Base-by-base conservation (phyloP, 108 stramenopile species). In the Mediolabrus comicus region DNA sequence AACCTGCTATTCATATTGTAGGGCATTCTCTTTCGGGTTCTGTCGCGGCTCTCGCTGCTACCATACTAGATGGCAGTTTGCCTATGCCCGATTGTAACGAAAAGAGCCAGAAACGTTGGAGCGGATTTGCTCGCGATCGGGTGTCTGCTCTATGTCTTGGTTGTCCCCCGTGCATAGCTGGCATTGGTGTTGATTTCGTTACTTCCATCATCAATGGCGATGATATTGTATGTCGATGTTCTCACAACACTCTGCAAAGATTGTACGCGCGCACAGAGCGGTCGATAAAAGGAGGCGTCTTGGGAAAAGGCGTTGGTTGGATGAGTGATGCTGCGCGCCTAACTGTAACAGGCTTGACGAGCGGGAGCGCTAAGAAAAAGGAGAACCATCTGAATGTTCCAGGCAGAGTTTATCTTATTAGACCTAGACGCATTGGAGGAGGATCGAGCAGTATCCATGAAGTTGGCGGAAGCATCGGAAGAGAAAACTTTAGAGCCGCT, bases 401-500 rank as follows among this genome's bases (percentile, higher is more conserved):
- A 9, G 93, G 93, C 16, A 81, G 77, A 32, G 88, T 81, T 8
- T 94, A 68, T 64, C 71, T 94, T 9, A 64, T 94, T 16, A 84
- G 89, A 69, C 93, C 93, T 12, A 54, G 93, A 17, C 79, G 89
- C 27, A 65, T 89, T 6, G 88, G 85, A 54, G 81, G 85, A 26
- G 83, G 74, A 19, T 71, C 75, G 12, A 87, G 88, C 59, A 91
- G 90, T 73, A 91, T 94, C 28, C 93, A 94, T 61, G 93, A 94
- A 66, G 80, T 94, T 22, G 89, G 89, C 5, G 79, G 77, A 25
- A 64, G 72, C 9, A 88, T 87, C 41, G 87, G 87, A 26, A 59
- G 92, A 59, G 92, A 94, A 59, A 82, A 90, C 8, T 67, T 94
- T 22, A 82, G 93, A 52, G 89, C 88, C 6, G 71, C 86, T 6